Conservation (phyloP, 495 filamentous ascomycete genomes). For the Acidomyces sp. region DNA sequence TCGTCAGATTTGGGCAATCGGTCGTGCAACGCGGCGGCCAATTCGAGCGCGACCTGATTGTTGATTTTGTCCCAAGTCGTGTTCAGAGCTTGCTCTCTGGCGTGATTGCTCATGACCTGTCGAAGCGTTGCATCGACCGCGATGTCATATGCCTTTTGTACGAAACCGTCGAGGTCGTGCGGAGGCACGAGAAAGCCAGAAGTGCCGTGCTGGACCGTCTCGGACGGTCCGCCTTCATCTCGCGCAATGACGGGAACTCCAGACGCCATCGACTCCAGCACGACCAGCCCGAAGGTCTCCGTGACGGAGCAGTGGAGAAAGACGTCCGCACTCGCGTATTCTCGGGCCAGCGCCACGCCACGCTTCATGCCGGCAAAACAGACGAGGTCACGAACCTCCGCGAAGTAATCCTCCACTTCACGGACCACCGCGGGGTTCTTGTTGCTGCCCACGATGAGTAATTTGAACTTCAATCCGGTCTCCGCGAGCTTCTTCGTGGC, state of each 20-base stretch:
- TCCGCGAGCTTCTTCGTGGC: conserved; percentile 36
- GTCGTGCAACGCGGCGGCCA: conserved; percentile 38
- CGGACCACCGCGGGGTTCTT: conserved; percentile 43
- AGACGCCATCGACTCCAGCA: conserved; percentile 53
- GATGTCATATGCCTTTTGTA: conserved; percentile 32
- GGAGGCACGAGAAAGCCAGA: conserved; percentile 46
- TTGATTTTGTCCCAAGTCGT: conserved; percentile 54
- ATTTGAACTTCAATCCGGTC: conserved; percentile 42
- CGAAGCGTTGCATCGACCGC: conserved; percentile 30
- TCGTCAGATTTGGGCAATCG: conserved; percentile 10
- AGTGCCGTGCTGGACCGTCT: conserved; percentile 42
- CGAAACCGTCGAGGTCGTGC: conserved; percentile 40
- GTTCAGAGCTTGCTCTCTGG: conserved; percentile 39
- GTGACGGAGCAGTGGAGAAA: conserved; percentile 54
- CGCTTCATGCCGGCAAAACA: conserved; percentile 46
- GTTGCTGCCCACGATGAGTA: conserved; percentile 50
- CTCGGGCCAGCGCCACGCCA: conserved; percentile 39
- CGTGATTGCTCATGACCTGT: conserved; percentile 28
- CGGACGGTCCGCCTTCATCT: conserved; percentile 50
- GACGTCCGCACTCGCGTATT: conserved; percentile 47
- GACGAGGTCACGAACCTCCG: conserved; percentile 35
- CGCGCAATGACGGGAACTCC: conserved; percentile 50
- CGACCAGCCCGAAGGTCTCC: conserved; percentile 53
- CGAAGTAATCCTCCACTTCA: conserved; percentile 41
- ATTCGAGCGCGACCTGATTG: conserved; percentile 45